Evolutionary conservation across 2,329 filamentous ascomycete genomes (phyloP), one percentile per base, ranked within the genome.

Genomic region (Alternaria conjuncta): DNA sequence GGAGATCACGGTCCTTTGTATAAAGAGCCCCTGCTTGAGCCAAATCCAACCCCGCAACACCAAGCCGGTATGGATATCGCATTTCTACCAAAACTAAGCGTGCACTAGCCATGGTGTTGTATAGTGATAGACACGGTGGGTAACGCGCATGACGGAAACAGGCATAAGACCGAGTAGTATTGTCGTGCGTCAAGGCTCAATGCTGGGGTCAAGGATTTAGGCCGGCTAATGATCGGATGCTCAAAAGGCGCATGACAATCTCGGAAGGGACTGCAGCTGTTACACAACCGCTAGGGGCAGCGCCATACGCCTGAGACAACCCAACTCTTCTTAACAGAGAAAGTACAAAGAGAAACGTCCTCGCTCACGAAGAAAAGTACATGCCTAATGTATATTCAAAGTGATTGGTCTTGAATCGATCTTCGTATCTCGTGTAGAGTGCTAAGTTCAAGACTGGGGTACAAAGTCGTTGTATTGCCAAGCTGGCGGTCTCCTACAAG

Each of bases 71-170:
- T 49, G 32, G 44, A 45, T 44, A 57, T 57, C 12, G 26, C 43
- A 32, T 36, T 57, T 43, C 46, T 57, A 28, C 51, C 51, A 61
- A 28, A 56, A 49, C 54, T 55, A 36, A 56, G 41, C 13, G 15
- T 25, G 53, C 60, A 60, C 66, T 68, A 70, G 49, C 15, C 36
- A 47, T 55, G 61, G 30, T 28, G 44, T 45, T 56, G 32, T 61
- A 60, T 65, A 65, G 55, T 63, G 45, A 60, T 46, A 60, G 60
- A 28, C 54, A 58, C 46, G 49, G 6, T 43, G 49, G 49, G 49
- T 28, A 28, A 43, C 47, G 36, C 43, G 36, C 32, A 55, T 5
- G 45, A 56, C 57, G 15, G 25, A 60, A 55, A 23, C 41, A 56
- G 61, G 28, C 30, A 56, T 55, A 63, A 51, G 61, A 45, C 57